Base-by-base conservation (phyloP, 2,329 filamentous ascomycete species). In the Aspergillus sp. region DNA sequence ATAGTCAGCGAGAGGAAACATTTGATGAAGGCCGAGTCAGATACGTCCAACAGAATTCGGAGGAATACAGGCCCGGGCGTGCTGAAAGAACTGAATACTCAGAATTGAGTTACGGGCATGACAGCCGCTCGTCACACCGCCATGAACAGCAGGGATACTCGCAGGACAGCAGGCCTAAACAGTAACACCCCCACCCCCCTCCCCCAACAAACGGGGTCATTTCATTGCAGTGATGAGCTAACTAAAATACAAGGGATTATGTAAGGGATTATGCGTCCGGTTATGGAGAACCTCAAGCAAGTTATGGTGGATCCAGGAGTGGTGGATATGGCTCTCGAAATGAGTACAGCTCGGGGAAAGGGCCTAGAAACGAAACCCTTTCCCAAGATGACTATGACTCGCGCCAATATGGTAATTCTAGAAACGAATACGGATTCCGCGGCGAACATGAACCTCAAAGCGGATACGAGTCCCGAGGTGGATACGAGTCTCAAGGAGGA, bases 201-300 rank as follows among this genome's bases (percentile, higher is more conserved):
- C 20, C 6, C 3, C 20, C 11, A 20, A 20, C 20, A 20, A 20
- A 20, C 13, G 8, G 8, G 27, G n/a, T 17, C 5, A 45, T 13
- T 46, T 24, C 13, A 20, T 41, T 58, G 33, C 19, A 56, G 54
- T 57, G 30, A 42, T n/a, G 22, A 55, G 57, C 57, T 61, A 33
- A 61, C 48, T 60, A 27, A 27, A n/a, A 61, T 44, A 37, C 12
- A 39, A 71, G 66, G 42, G 60, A 59, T 37, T 61, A 46, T 58
- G 57, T 47, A 39, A 70, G 66, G 41, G 61, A 59, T 37, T 62
- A 46, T 58, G 57, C 49, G 12, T 49, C 64, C 40, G 60, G 62
- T 11, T 69, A 69, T 51, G 60, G 60, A n/a, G 67, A 67, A 39
- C 47, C 57, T 9, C 62, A 59, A 37, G 59, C 58, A 48, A 57